Evolutionary conservation across 371 early-diverging fungal genomes (phyloP).

Genomic region (Funneliformis caledonium): DNA sequence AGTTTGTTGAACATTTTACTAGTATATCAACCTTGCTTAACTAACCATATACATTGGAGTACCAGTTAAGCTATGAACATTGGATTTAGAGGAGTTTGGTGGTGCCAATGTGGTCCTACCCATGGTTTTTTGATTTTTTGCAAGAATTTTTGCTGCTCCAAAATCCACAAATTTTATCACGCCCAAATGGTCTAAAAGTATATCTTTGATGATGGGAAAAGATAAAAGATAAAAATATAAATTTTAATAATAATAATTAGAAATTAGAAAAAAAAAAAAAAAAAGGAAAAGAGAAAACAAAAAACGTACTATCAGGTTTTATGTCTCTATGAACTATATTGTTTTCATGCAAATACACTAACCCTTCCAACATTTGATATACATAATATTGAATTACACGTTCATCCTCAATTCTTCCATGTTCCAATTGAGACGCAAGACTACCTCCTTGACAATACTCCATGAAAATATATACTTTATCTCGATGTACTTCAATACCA

Average conservation of each 20-base stretch:
- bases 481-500: constrained; percentile 91
- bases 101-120: constrained; percentile 60
- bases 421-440: constrained; percentile 75
- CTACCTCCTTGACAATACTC: constrained; percentile 91
- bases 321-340: constrained; percentile 93
- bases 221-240: not conserved
- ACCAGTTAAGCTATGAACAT: constrained; percentile 78
- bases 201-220: constrained; percentile 53
- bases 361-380: constrained; percentile 84
- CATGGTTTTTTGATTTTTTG: constrained; percentile 77
- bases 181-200: constrained; percentile 79
- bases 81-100: constrained; percentile 42
- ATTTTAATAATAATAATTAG: not conserved
- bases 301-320: constrained; percentile 80
- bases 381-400: constrained; percentile 75
- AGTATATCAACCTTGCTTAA: not conserved
- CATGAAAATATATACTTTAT: constrained; percentile 92
- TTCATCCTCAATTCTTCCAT: constrained; percentile 82
- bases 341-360: constrained; percentile 88
- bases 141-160: constrained; percentile 87
- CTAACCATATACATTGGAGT: constrained; percentile 96
- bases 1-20: not conserved
- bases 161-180: constrained; percentile 89
- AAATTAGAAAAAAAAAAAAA: constrained; percentile 9
- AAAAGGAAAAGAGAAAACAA: not conserved